Conservation (phyloP, 345 rosid genomes). For the Garcia nutans region DNA sequence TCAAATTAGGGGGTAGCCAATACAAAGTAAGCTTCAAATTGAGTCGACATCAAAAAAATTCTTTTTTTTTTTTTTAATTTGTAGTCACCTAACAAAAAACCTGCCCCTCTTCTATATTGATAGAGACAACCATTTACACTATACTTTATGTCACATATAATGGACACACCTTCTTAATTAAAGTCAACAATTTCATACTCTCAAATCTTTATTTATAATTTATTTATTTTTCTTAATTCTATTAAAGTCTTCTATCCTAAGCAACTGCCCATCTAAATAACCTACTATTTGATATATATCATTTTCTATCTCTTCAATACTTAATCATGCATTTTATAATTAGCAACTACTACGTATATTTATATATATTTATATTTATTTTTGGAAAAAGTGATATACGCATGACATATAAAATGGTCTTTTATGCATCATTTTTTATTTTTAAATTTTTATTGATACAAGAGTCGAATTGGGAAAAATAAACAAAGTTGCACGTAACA, state of each 20-base stretch:
- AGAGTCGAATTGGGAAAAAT: no score
- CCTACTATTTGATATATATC: slow-evolving; percentile 6
- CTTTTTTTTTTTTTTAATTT: neutral
- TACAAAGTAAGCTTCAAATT: neutral
- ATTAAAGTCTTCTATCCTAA: slow-evolving; percentile 23
- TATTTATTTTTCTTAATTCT: neutral
- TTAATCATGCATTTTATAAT: neutral
- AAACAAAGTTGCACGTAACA: no score
- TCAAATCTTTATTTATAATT: neutral
- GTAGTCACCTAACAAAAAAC: slow-evolving; percentile 33
- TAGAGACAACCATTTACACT: slow-evolving; percentile 11
- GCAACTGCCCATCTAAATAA: slow-evolving; percentile 27
- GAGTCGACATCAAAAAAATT: slow-evolving; percentile 22
- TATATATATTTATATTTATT: neutral
- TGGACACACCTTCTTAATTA: neutral
- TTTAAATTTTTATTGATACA: no score
- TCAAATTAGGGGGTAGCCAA: slow-evolving; percentile 14
- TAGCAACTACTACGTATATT: neutral
- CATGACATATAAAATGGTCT: slow-evolving; percentile 7
- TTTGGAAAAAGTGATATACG: slow-evolving; percentile 3
- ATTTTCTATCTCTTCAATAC: neutral
- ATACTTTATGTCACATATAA: slow-evolving; percentile 11
- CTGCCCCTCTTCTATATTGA: slow-evolving; percentile 25
- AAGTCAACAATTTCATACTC: slow-evolving; percentile 39
- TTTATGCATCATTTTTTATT: neutral